Evolutionary conservation across 2,329 filamentous ascomycete genomes (phyloP), one percentile per base, ranked within the genome.

Genomic region (Volutella citrinella): DNA sequence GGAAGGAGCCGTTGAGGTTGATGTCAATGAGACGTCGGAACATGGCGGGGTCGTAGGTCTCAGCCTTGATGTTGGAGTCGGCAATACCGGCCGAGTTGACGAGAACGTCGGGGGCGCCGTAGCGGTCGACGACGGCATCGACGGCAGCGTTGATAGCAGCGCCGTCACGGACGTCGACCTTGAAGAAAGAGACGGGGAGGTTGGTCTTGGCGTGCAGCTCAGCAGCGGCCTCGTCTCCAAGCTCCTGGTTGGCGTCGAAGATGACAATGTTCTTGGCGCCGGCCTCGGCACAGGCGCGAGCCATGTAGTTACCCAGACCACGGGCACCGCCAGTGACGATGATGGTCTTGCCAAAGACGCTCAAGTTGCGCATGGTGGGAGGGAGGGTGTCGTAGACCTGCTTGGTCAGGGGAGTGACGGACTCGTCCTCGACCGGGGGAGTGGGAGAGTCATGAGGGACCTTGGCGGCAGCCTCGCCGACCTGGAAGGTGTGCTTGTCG

Each of bases 21-120:
- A 90, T 88, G 60, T 90, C 84, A 51, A 90, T 81, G 20, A 89
- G 75, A 36, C 80, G 79, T 30, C 83, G 81, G 74, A 87, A 90
- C 74, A 84, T 86, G 60, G 80, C 76, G 18, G 76, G 72, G 56
- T 86, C 78, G 66, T 90, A 89, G 14, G 71, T 79, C 72, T 89
- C 85, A 30, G 84, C 84, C 61, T 84, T 84, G 68, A 89, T 85
- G 72, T 89, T 89, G 59, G 84, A 88, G 61, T 89, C 84, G 45
- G 84, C 84, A 45, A 90, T 87, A 57, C 85, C 84, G 27, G 85
- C 85, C 30, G 82, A 81, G 68, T 87, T 88, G 66, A 90, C 74
- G n/a, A 90, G 70, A 19, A 87, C 79, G 53, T 90, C 82, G 10
- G 86, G 76, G 10, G 74, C 68, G 33, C 85, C 85, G 49, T 82